Evolutionary conservation across 768 basidiomycete species (phyloP).

Genomic region (Lanmaoa pseudosensibilis): DNA sequence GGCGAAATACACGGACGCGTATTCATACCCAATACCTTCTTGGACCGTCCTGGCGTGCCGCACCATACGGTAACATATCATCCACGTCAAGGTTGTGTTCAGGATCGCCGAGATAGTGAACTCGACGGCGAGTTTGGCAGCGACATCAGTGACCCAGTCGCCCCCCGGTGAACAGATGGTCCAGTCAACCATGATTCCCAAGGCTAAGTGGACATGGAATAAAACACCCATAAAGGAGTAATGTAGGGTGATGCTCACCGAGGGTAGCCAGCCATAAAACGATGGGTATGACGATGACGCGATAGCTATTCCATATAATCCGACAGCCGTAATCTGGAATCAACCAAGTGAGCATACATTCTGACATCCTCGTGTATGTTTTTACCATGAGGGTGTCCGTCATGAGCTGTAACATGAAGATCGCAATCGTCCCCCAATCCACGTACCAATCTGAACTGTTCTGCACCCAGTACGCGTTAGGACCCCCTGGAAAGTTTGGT

Average conservation of each 20-base stretch:
- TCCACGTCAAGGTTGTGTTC: conserved; percentile 17
- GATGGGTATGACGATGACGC: conserved; percentile 12
- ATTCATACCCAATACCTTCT: conserved; percentile 15
- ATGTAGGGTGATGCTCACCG: conserved; percentile 6
- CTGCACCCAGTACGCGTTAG: conserved; percentile 29
- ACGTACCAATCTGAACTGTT: conserved; percentile 29
- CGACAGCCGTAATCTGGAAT: conserved; percentile 42
- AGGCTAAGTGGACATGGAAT: conserved; percentile 7
- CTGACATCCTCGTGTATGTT: neutral
- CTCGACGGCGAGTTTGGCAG: conserved; percentile 10
- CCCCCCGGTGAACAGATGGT: too few relatives aligned
- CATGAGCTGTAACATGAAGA: conserved; percentile 35
- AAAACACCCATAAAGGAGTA: neutral
- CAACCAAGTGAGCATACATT: conserved; percentile 1
- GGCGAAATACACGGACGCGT: conserved; percentile 18
- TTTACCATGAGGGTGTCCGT: conserved; percentile 34
- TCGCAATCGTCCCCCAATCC: conserved; percentile 25
- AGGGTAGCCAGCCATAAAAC: conserved; percentile 25
- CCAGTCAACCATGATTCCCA: conserved; percentile 17
- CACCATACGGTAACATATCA: conserved; percentile 25
- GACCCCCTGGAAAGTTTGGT: conserved; percentile 38
- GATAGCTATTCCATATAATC: conserved; percentile 32
- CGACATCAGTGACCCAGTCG: conserved; percentile 16
- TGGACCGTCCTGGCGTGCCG: conserved; percentile 6
- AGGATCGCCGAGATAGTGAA: conserved; percentile 18